Base-by-base conservation (phyloP, 345 rosid genomes). In the Aegle marmelos region DNA sequence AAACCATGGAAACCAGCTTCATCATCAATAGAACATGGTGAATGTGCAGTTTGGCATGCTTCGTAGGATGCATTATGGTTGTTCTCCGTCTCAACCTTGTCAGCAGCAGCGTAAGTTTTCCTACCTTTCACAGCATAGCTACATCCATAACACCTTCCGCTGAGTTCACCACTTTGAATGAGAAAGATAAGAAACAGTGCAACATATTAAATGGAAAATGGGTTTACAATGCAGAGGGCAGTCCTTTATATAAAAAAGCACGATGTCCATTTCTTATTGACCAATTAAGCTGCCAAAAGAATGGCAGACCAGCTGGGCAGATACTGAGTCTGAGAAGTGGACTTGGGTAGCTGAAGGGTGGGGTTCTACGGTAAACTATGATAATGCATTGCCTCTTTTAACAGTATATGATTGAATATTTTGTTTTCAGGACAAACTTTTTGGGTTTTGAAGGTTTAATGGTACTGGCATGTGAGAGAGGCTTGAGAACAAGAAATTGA, bases 151-250 rank as follows among this genome's bases (percentile, higher is more conserved):
- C 63, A 14, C 54, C 80, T 30, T 25, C 58, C 16, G 19, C 11
- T 8, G 45, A 66, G 60, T 9, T 31, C 68, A 13, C 48, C 5
- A 31, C 48, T 33, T 30, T 36, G 25, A 61, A 2, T 25, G 60
- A 70, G 14, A 22, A 34, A 9, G 79, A 76, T 70, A 66, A 16
- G 70, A 68, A 27, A 6, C 34, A 78, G 48, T 88, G 91, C 58
- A 78, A 90, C 31, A 62, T 86, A 14, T 86, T 85, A 56, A 79
- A 87, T 16, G 93, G 93, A 4, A 85, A 83, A 72, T 90, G 91
- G 93, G 82, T 85, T 63, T 84, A 85, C 28, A 86, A 87, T 70
- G 83, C 86, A 6, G 36, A 66, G 34, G 62, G 17, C 36, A 80
- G 79, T 73, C 89, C 88, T 67, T 36, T 67, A 2, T 86, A 88